Conservation (phyloP, 257 asterid genomes). For the Haberlea rhodopensis region DNA sequence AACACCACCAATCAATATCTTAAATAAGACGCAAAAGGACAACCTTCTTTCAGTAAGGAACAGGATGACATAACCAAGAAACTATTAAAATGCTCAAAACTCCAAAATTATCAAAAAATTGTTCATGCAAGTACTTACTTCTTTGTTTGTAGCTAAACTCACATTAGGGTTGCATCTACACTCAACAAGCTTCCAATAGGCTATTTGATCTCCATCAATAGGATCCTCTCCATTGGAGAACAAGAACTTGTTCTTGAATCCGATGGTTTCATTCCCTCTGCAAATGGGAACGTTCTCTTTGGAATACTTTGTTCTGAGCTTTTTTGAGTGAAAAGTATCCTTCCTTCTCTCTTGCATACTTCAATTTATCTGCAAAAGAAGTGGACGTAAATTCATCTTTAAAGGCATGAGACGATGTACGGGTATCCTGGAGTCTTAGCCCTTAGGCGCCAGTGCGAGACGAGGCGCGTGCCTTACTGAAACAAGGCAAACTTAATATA, state of each 20-base stretch:
- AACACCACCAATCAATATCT: too few species aligned
- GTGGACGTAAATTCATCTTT: not conserved
- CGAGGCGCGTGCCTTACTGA: too few species aligned
- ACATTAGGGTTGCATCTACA: not conserved
- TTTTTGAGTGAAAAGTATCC: constrained; percentile 10
- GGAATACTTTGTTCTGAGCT: too few species aligned
- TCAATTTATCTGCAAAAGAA: not conserved
- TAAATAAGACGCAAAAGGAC: too few species aligned
- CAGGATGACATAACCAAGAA: too few species aligned
- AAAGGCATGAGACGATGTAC: too few species aligned
- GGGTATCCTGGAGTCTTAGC: too few species aligned
- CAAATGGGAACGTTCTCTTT: not conserved
- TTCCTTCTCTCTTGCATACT: not conserved
- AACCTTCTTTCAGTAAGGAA: too few species aligned
- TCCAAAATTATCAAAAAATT: too few species aligned
- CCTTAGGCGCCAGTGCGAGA: too few species aligned
- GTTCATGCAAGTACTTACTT: not conserved
- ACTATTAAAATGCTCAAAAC: too few species aligned
- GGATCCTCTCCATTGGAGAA: constrained; percentile 5
- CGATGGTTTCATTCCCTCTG: not conserved
- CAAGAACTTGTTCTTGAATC: constrained; percentile 9
- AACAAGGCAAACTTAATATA: too few species aligned
- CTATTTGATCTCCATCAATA: not conserved
- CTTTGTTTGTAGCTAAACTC: not conserved
- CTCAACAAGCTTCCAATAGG: constrained; percentile 24